Evolutionary conservation across 2,329 filamentous ascomycete genomes (phyloP), one percentile per base, ranked within the genome.

Genomic region (Aspergillus sp.): DNA sequence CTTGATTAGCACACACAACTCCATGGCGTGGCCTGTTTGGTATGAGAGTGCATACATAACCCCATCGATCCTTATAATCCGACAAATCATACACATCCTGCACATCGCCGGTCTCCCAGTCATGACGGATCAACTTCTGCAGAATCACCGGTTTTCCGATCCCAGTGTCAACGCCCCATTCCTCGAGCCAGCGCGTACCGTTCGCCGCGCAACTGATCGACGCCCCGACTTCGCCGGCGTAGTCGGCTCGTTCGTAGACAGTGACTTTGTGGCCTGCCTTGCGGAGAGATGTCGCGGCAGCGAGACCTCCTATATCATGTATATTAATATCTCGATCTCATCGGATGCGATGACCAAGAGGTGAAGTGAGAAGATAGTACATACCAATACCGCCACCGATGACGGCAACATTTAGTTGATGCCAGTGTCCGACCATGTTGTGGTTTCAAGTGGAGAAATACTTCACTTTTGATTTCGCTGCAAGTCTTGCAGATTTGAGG

Each of bases 81-180:
- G 67, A 67, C 14, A 72, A 55, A 11, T 64, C 66, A 55, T 73
- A 71, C 2, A 62, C 65, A 47, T 56, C 69, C 36, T 63, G 61
- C 12, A 72, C 66, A 6, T 63, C 57, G 2, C 71, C 71, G 24
- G 65, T 63, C 0, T 54, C 54, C 69, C 69, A 73, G 20, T 71
- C 65, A 49, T 70, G 71, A 65, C 69, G 67, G 22, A 73, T 71
- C 11, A 73, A 53, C 24, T 67, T 65, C 53, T 68, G 65, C n/a
- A 73, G 57, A 47, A 72, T 63, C 6, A 73, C 61, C 59, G 49
- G 56, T 55, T 39, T 62, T 20, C 50, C 56, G 22, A 51, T 47
- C n/a, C 31, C 58, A 9, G 67, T 54, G 46, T 69, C 61, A 7
- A 68, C 65, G 0, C 63, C 63, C 67, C 67, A 69, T 57, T 68